A percentile compares a stretch with the other conserved stretches of the same genome.
Conservation (phyloP, 176 grass and related monocot genomes). For the Hordeum marinum region DNA sequence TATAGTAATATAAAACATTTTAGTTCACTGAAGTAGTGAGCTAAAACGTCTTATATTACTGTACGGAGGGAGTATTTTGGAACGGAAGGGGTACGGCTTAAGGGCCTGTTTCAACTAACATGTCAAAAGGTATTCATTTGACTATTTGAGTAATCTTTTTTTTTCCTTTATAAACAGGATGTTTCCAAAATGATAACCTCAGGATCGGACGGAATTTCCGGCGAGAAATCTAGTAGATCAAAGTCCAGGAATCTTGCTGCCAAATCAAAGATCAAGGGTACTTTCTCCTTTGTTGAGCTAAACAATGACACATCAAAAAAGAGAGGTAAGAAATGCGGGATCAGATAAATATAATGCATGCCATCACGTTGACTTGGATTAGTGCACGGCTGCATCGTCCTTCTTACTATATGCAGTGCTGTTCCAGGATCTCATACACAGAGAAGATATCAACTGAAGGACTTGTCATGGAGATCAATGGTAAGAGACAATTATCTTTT, state of each 20-base stretch:
- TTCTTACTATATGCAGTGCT: constrained; percentile 1
- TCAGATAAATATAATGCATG: background rate
- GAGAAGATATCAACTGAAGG: constrained; percentile 18
- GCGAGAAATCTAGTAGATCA: constrained; percentile 11
- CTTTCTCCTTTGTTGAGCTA: constrained; percentile 23
- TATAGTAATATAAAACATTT: too few species aligned
- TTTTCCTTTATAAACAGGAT: constrained; percentile 27
- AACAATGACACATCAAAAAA: constrained; percentile 4
- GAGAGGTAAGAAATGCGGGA: background rate
- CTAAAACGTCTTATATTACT: too few species aligned
- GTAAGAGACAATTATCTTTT: background rate
- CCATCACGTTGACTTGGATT: background rate
- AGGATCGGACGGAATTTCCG: background rate
- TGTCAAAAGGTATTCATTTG: background rate
- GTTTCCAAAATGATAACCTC: constrained; percentile 28
- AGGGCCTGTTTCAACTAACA: background rate
- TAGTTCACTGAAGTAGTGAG: too few species aligned
- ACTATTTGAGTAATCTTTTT: background rate
- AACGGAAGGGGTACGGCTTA: background rate
- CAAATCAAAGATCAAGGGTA: constrained; percentile 21
- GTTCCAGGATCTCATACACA: constrained; percentile 19
- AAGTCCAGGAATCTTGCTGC: constrained; percentile 13
- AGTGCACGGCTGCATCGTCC: background rate
- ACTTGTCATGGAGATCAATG: constrained; percentile 1
- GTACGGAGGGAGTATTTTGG: too few species aligned